Percentiles rank a stretch among this genome's conserved stretches.
phyloP scores from a whole-genome alignment of 2,329 filamentous ascomycete genomes.

The Monilinia aucupariae region DNA sequence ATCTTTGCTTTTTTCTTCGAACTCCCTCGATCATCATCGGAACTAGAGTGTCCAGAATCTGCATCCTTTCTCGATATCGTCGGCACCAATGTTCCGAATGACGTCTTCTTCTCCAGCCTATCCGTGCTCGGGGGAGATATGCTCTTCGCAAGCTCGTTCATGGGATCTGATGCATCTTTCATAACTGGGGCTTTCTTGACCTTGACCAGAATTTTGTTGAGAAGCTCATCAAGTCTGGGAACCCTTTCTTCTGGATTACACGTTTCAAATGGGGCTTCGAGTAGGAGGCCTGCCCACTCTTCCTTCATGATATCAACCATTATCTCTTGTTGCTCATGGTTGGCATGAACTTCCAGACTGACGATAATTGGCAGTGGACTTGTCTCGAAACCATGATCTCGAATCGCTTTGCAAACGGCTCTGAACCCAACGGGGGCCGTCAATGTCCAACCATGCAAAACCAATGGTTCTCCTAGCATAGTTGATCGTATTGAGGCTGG shows the following conservation, averaged over 20 bases:
- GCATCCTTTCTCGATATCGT: slow-evolving; percentile 21
- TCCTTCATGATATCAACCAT: slow-evolving; percentile 95
- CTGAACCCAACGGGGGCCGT: slow-evolving; percentile 84
- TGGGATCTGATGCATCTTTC: neutral
- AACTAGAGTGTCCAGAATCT: slow-evolving; percentile 31
- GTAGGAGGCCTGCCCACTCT: slow-evolving; percentile 70
- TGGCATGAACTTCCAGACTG: slow-evolving; percentile 86
- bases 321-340: slow-evolving; percentile 73
- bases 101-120: slow-evolving; percentile 6
- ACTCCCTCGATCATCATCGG: slow-evolving; percentile 31
- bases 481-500: slow-evolving; percentile 28
- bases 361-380: slow-evolving; percentile 81
- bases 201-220: slow-evolving; percentile 77
- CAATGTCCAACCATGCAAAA: slow-evolving; percentile 81
- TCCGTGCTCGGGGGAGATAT: slow-evolving; percentile 4
- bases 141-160: neutral
- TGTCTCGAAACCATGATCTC: slow-evolving; percentile 68
- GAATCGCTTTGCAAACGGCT: slow-evolving; percentile 75
- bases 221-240: slow-evolving; percentile 65
- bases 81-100: slow-evolving; percentile 24
- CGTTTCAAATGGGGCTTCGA: slow-evolving; percentile 51
- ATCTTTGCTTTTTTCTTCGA: slow-evolving; percentile 47
- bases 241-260: slow-evolving; percentile 48
- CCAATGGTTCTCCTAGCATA: slow-evolving; percentile 60
- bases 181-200: slow-evolving; percentile 52